These are phyloP conservation scores for Scenedesmus sp. DNA, from an alignment of 163 green algal genomes.

Conservation along the genomic window DNA sequence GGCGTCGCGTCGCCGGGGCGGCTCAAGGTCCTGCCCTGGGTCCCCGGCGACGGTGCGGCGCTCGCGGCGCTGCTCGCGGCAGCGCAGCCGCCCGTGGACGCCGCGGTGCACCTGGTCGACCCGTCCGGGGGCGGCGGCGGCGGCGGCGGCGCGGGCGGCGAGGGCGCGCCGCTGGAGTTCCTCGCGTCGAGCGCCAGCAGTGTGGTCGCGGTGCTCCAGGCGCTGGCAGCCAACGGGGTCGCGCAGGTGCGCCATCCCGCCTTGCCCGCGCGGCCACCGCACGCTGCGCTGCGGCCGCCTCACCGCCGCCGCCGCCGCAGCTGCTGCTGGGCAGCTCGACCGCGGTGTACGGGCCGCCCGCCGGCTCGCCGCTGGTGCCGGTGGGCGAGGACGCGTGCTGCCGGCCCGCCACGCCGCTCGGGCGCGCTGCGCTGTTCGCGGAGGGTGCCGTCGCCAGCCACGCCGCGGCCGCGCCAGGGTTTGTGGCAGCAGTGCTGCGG, in stretches of 20 bases:
- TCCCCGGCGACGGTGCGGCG: neutral
- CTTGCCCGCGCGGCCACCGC: too few species aligned
- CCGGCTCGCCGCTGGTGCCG: neutral
- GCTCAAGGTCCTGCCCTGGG: neutral
- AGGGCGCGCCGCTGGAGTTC: neutral
- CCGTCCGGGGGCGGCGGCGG: too few species aligned
- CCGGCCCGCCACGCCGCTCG: neutral
- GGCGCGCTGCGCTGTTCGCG: conserved; percentile 20
- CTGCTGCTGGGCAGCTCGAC: conserved; percentile 4
- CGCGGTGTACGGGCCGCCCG: conserved; percentile 1
- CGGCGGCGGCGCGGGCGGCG: too few species aligned
- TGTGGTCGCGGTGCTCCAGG: conserved; percentile 5
- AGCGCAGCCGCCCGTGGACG: conserved; percentile 8
- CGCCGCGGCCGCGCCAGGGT: neutral
- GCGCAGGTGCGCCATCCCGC: conserved; percentile 10
- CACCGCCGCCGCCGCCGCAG: neutral
- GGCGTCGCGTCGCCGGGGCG: too few species aligned
- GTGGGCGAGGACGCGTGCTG: neutral
- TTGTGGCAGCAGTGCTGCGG: neutral
- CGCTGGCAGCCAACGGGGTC: conserved; percentile 1
- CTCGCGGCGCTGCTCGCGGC: conserved; percentile 4
- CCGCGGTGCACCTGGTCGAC: conserved; percentile 2
- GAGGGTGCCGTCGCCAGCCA: conserved; percentile 9
- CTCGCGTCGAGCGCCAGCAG: neutral
- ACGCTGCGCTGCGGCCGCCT: neutral